Evolutionary conservation across 2,329 filamentous ascomycete genomes (phyloP).

Genomic region (Colletotrichum truncatum): DNA sequence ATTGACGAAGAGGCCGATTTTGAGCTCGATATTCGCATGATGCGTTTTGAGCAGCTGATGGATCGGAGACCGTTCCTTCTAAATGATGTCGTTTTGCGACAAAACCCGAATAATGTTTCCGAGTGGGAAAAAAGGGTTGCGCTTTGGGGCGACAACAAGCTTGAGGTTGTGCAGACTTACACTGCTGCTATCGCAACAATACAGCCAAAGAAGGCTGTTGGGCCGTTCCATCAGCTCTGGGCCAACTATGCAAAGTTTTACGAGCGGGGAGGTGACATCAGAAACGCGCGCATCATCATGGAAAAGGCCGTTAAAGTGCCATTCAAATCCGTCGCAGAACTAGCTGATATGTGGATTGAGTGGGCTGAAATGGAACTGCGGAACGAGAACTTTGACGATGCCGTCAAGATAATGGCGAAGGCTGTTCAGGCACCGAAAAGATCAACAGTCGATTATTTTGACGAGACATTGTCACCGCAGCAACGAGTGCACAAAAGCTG

Average conservation of each 20-base stretch:
- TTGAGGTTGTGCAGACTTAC: conserved; percentile 92
- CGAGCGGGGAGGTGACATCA: conserved; percentile 84
- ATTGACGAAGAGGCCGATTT: conserved; percentile 88
- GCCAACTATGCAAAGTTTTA: conserved; percentile 98
- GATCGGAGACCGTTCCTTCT: conserved; percentile 94
- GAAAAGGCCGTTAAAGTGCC: conserved; percentile 98
- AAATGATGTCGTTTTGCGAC: conserved; percentile 92
- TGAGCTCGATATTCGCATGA: conserved; percentile 95
- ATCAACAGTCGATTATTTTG: conserved; percentile 99
- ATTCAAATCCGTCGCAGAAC: conserved; percentile 95
- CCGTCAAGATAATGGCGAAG: conserved; percentile 95
- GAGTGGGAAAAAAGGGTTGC: conserved; percentile 99
- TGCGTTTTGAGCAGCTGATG: conserved; percentile 98
- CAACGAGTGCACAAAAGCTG: conserved; percentile 98
- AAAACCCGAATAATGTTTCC: conserved; percentile 94
- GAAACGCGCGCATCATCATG: conserved; percentile 90
- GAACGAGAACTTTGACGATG: conserved; percentile 94
- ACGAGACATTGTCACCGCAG: conserved; percentile 91
- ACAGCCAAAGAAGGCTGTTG: conserved; percentile 91
- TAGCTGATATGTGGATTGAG: conserved; percentile 98
- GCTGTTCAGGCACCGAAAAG: conserved; percentile 96
- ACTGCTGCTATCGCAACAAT: conserved; percentile 93
- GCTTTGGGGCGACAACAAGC: conserved; percentile 92
- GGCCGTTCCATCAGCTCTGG: conserved; percentile 95
- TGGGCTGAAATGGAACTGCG: conserved; percentile 99